These are phyloP conservation scores for Plasmodium vivax DNA, from an alignment of 169 alveolate species.

Conservation along the genomic window DNA sequence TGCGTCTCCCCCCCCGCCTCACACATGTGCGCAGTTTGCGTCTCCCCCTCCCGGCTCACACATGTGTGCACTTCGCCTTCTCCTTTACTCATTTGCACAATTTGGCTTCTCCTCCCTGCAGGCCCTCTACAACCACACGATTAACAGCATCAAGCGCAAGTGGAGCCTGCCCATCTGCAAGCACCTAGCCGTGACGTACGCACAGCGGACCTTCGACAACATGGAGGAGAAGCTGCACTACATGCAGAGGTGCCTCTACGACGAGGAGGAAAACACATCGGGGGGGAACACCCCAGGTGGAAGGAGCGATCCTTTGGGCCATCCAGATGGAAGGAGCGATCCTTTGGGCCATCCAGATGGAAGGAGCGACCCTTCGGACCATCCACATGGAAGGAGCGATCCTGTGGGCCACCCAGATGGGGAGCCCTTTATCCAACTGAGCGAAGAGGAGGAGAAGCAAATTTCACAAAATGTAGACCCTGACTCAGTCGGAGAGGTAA, in stretches of 20 bases:
- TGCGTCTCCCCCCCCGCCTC: neutral
- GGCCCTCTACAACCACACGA: slow-evolving; percentile 74
- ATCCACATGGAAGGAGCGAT: neutral
- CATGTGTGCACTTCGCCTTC: neutral
- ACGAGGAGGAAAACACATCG: neutral
- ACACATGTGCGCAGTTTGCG: neutral
- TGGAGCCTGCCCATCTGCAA: slow-evolving; percentile 69
- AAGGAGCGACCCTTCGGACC: too few relatives aligned
- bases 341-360: neutral
- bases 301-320: too few relatives aligned
- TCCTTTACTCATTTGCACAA: neutral
- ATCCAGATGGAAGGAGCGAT: neutral
- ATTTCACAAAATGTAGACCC: slow-evolving; percentile 24
- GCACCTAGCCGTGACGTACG: slow-evolving; percentile 49
- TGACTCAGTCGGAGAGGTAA: slow-evolving; percentile 52
- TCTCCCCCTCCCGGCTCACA: neutral
- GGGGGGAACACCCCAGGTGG: neutral
- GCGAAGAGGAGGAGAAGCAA: slow-evolving; percentile 29
- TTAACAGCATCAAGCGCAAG: slow-evolving; percentile 35
- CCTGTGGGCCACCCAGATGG: neutral
- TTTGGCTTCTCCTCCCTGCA: neutral
- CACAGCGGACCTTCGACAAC: neutral
- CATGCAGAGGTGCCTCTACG: slow-evolving; percentile 27
- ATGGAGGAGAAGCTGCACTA: slow-evolving; percentile 12
- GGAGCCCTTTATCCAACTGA: neutral